phyloP scores from a whole-genome alignment of 495 filamentous ascomycete genomes.

The Symbiotaphrina buchneri region DNA sequence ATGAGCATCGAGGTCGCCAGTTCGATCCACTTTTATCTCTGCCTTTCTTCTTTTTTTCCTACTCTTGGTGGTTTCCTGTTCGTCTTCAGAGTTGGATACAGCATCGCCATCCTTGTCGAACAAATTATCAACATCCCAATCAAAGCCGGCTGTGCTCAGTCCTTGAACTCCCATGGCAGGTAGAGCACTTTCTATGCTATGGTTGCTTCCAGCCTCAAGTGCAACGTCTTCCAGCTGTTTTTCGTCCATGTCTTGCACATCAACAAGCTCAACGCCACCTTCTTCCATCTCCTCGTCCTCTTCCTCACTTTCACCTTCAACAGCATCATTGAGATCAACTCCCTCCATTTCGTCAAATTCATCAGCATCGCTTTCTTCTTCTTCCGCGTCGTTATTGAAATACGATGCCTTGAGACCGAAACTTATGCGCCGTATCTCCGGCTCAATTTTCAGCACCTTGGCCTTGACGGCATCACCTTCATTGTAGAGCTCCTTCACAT shows the following conservation, averaged over 20 bases:
- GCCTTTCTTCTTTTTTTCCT: constrained; percentile 65
- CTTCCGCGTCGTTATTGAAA: constrained; percentile 36
- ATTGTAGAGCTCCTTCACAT: constrained; percentile 64
- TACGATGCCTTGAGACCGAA: constrained; percentile 87
- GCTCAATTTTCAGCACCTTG: constrained; percentile 57
- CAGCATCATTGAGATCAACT: constrained; percentile 6
- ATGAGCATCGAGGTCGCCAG: constrained; percentile 65
- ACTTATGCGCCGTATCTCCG: constrained; percentile 47
- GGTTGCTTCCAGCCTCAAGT: constrained; percentile 20
- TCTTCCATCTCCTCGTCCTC: constrained; percentile 18
- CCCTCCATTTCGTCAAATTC: constrained; percentile 9
- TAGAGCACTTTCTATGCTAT: constrained; percentile 20
- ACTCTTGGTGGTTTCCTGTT: constrained; percentile 26
- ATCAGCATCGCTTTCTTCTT: constrained; percentile 29
- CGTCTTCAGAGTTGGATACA: constrained; percentile 25
- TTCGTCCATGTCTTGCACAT: constrained; percentile 14
- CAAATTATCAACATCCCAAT: constrained; percentile 52
- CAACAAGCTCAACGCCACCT: constrained; percentile 15
- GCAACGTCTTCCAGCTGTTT: constrained; percentile 22
- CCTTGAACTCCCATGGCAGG: constrained; percentile 18
- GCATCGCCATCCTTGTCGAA: constrained; percentile 23
- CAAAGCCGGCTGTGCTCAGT: constrained; percentile 61
- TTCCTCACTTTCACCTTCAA: constrained; percentile 10
- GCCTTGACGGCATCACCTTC: constrained; percentile 85
- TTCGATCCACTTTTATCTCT: constrained; percentile 67